Conservation (phyloP, 1,284 basidiomycete genomes). For the Heliocybe sulcata region DNA sequence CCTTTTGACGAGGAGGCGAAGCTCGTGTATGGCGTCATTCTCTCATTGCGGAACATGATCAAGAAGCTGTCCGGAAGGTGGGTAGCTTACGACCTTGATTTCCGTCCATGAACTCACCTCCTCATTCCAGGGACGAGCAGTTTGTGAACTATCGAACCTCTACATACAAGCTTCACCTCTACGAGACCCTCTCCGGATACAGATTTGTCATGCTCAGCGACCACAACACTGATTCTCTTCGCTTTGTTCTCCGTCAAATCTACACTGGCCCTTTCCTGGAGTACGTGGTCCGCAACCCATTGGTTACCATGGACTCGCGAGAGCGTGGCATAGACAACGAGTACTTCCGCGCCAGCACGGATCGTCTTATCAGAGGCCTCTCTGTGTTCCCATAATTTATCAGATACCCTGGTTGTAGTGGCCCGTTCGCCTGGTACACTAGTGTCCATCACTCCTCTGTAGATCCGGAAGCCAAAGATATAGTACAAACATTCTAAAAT, state of each 20-base stretch:
- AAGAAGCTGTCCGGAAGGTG: conserved; percentile 88
- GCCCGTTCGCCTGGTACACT: neutral
- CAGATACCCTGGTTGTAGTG: too few relatives aligned
- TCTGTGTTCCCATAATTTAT: conserved; percentile 45
- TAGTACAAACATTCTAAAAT: conserved; percentile 3
- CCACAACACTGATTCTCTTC: conserved; percentile 74
- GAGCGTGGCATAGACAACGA: conserved; percentile 87
- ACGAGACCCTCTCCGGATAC: conserved; percentile 89
- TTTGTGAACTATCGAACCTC: conserved; percentile 91
- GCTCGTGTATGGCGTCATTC: conserved; percentile 92
- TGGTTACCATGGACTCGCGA: conserved; percentile 75
- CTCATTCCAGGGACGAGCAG: conserved; percentile 65
- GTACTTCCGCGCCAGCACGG: conserved; percentile 78
- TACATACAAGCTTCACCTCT: conserved; percentile 89
- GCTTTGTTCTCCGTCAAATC: conserved; percentile 81
- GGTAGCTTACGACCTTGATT: conserved; percentile 14
- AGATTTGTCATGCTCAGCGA: conserved; percentile 95
- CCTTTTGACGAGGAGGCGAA: conserved; percentile 98
- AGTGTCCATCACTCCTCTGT: neutral
- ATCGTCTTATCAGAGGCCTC: conserved; percentile 67
- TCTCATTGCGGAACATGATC: conserved; percentile 91
- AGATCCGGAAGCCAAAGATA: conserved; percentile 1
- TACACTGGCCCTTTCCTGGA: conserved; percentile 94
- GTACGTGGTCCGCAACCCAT: conserved; percentile 88
- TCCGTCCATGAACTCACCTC: conserved; percentile 2